Evolutionary conservation across 129 eudicot species (phyloP).

Genomic region (Glebionis coronaria): DNA sequence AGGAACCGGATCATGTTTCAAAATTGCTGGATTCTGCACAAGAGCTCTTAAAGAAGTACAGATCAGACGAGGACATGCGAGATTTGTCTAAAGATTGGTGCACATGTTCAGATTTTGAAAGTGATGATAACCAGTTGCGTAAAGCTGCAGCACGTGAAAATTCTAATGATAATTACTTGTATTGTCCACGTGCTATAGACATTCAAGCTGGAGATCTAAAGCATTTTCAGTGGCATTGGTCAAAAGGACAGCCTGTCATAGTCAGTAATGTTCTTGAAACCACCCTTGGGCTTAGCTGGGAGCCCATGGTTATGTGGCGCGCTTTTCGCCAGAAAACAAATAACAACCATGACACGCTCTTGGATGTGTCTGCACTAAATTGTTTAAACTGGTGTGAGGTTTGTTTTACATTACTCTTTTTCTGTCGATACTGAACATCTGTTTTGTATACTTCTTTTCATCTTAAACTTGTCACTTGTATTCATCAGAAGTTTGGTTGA

Average conservation of each 20-base stretch:
- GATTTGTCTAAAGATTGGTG: conserved; percentile 32
- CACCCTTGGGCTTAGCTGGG: no score
- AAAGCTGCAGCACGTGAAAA: conserved; percentile 58
- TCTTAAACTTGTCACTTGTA: no score
- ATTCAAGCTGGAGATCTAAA: no score
- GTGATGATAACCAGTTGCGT: conserved; percentile 19
- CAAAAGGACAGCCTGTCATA: no score
- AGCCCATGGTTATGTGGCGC: no score
- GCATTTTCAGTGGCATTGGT: no score
- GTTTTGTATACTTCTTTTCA: neutral
- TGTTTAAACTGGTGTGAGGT: conserved; percentile 89
- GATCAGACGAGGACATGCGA: conserved; percentile 18
- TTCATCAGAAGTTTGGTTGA: no score
- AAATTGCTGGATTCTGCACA: conserved; percentile 38
- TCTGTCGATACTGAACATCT: neutral
- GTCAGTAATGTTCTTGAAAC: no score
- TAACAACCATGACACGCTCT: conserved; percentile 3
- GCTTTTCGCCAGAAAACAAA: no score
- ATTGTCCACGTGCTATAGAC: no score
- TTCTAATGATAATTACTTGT: no score
- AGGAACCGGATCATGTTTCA: no score
- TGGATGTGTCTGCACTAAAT: conserved; percentile 20
- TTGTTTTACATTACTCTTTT: conserved; percentile 11
- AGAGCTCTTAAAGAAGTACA: conserved; percentile 22
- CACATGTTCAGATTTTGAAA: conserved; percentile 35